A percentile compares a stretch with the other conserved stretches of the same genome.
These are phyloP conservation scores for Lachancea kluyveri DNA, from an alignment of 805 yeast species.

Conservation along the genomic window DNA sequence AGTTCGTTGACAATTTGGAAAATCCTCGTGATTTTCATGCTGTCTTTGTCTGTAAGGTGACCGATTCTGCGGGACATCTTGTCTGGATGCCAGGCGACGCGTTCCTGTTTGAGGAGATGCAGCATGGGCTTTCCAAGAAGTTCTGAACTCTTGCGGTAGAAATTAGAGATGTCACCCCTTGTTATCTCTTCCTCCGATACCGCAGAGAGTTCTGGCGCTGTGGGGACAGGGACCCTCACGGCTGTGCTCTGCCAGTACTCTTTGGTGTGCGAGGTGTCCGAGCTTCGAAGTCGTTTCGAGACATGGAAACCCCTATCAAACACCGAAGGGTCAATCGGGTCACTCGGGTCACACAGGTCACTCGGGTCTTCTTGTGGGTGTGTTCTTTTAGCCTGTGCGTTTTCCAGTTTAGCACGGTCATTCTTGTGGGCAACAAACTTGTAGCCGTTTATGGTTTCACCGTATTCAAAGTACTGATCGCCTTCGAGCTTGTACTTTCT, in stretches of 20 bases:
- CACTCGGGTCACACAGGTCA: background rate
- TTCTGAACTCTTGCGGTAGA: conserved; percentile 2
- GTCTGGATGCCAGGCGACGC: conserved; percentile 9
- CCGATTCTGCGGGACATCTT: conserved; percentile 1
- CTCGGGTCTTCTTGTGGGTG: too few species aligned
- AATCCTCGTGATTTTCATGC: conserved; percentile 2
- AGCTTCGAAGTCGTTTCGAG: background rate
- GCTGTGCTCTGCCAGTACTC: conserved; percentile 1
- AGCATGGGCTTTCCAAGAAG: background rate
- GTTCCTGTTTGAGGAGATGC: conserved; percentile 4
- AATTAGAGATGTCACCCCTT: background rate
- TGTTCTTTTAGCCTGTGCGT: too few species aligned
- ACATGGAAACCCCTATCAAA: background rate
- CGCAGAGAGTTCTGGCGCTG: conserved; percentile 3
- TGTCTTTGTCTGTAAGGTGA: background rate
- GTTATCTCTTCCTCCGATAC: conserved; percentile 2
- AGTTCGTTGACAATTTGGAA: conserved; percentile 6
- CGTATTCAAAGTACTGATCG: conserved; percentile 5
- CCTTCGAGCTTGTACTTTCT: background rate
- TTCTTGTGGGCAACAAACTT: conserved; percentile 2
- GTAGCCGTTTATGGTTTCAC: conserved; percentile 5
- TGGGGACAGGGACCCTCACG: conserved; percentile 1
- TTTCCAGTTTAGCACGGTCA: conserved; percentile 1
- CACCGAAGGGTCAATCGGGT: background rate
- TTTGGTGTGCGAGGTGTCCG: background rate